Conservation (phyloP, 495 filamentous ascomycete species). For the Choiromyces venosus region DNA sequence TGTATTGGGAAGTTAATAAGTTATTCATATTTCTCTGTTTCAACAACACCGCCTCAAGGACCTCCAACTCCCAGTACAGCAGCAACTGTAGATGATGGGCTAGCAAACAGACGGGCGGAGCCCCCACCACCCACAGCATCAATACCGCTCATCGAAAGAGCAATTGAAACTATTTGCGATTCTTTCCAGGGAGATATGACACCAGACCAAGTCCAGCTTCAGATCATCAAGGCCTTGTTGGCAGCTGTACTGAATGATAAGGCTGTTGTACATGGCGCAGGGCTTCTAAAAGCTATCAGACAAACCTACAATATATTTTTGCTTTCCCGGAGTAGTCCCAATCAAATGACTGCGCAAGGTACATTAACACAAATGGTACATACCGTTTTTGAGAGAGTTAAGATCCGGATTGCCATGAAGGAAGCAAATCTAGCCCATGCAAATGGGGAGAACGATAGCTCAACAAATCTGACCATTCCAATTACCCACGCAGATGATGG, state of each 20-base stretch:
- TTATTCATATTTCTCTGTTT: conserved; percentile 85
- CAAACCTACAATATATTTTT: conserved; percentile 99
- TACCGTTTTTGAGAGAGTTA: conserved; percentile 93
- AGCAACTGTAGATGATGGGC: conserved; percentile 17
- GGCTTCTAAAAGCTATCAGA: conserved; percentile 93
- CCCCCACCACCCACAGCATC: conserved; percentile 49
- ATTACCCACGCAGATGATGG: conserved; percentile 38
- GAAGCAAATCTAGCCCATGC: conserved; percentile 53
- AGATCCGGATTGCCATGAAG: conserved; percentile 77
- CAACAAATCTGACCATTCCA: conserved; percentile 19
- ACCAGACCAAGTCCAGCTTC: conserved; percentile 80
- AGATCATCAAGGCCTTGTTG: conserved; percentile 94
- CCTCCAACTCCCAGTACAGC: conserved; percentile 13
- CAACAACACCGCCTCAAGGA: conserved; percentile 51
- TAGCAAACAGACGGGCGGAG: conserved; percentile 49
- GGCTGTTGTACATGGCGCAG: conserved; percentile 94
- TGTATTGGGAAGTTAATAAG: conserved; percentile 98
- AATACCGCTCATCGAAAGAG: conserved; percentile 78
- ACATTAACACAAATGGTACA: conserved; percentile 98
- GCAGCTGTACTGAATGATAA: conserved; percentile 97
- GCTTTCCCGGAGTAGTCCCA: conserved; percentile 79
- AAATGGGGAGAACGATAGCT: conserved; percentile 20
- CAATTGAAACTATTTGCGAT: conserved; percentile 98
- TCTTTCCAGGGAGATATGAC: conserved; percentile 97
- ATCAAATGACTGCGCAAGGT: conserved; percentile 94